Conservation (phyloP, 2,329 filamentous ascomycete genomes). For the Mycosphaerella sp. region DNA sequence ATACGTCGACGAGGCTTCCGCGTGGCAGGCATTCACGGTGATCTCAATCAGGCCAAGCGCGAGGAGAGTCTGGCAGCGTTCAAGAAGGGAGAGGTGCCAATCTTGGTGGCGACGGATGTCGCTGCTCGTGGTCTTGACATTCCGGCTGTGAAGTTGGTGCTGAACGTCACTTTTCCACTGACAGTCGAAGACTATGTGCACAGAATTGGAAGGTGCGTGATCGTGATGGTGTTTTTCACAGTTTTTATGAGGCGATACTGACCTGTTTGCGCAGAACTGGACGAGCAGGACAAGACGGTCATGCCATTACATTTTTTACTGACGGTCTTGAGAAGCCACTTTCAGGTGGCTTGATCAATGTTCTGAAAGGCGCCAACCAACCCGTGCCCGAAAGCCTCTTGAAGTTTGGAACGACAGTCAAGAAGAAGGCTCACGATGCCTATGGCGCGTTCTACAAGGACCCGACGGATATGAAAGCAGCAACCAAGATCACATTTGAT, state of each 20-base stretch:
- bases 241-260: slow-evolving; percentile 4
- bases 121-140: slow-evolving; percentile 93
- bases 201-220: slow-evolving; percentile 63
- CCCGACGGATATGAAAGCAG: slow-evolving; percentile 71
- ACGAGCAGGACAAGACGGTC: slow-evolving; percentile 79
- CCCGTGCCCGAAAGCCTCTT: slow-evolving; percentile 81
- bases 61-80: slow-evolving; percentile 84
- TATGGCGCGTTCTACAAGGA: slow-evolving; percentile 97
- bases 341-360: slow-evolving; percentile 88
- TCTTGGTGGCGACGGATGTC: slow-evolving; percentile 93
- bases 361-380: slow-evolving; percentile 88
- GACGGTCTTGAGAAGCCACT: slow-evolving; percentile 80
- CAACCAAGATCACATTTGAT: slow-evolving; percentile 90
- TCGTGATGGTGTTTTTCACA: not conserved
- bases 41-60: slow-evolving; percentile 81
- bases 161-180: slow-evolving; percentile 91
- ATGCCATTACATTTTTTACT: slow-evolving; percentile 90
- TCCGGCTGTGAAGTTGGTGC: slow-evolving; percentile 85
- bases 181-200: slow-evolving; percentile 98
- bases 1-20: slow-evolving; percentile 70
- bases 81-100: slow-evolving; percentile 73
- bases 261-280: slow-evolving; percentile 58
- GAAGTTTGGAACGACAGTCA: slow-evolving; percentile 96
- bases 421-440: slow-evolving; percentile 94
- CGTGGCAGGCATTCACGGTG: slow-evolving; percentile 89